phyloP scores from a whole-genome alignment of 1,139 yeast genomes.

The Blastobotrys petasosporus region DNA sequence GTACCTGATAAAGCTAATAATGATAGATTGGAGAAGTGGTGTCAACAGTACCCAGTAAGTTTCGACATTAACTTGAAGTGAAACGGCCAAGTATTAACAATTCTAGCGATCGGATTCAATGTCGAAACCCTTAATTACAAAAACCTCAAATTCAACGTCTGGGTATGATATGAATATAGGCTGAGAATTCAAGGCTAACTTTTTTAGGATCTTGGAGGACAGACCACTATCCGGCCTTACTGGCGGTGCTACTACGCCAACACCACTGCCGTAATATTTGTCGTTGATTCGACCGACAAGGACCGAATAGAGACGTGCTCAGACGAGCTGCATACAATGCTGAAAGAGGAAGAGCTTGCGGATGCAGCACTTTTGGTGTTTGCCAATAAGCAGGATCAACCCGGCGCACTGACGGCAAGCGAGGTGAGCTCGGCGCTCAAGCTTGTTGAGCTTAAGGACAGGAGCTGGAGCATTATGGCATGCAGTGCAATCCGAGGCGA shows the following conservation, averaged over 20 bases:
- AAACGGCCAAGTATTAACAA: background rate
- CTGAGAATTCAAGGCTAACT: background rate
- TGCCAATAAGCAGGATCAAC: conserved; percentile 96
- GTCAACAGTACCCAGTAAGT: conserved; percentile 73
- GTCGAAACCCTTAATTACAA: conserved; percentile 90
- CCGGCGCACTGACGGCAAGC: conserved; percentile 91
- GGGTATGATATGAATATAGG: conserved; percentile 36
- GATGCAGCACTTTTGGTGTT: conserved; percentile 89
- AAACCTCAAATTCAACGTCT: conserved; percentile 79
- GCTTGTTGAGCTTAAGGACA: conserved; percentile 81
- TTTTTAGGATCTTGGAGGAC: conserved; percentile 86
- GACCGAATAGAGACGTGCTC: conserved; percentile 86
- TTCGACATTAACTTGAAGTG: conserved; percentile 7
- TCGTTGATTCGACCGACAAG: conserved; percentile 93
- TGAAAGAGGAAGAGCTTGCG: conserved; percentile 83
- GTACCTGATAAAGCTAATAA: background rate
- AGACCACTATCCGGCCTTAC: conserved; percentile 92
- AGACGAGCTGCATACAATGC: conserved; percentile 85
- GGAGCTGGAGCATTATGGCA: conserved; percentile 98
- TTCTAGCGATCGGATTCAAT: conserved; percentile 77
- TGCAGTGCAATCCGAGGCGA: conserved; percentile 95
- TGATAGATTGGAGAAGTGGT: conserved; percentile 75
- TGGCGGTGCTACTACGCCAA: conserved; percentile 97
- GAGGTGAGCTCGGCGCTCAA: conserved; percentile 87
- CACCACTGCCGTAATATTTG: conserved; percentile 94